phyloP scores from a whole-genome alignment of 768 basidiomycete genomes.

The Heimioporus sp. region DNA sequence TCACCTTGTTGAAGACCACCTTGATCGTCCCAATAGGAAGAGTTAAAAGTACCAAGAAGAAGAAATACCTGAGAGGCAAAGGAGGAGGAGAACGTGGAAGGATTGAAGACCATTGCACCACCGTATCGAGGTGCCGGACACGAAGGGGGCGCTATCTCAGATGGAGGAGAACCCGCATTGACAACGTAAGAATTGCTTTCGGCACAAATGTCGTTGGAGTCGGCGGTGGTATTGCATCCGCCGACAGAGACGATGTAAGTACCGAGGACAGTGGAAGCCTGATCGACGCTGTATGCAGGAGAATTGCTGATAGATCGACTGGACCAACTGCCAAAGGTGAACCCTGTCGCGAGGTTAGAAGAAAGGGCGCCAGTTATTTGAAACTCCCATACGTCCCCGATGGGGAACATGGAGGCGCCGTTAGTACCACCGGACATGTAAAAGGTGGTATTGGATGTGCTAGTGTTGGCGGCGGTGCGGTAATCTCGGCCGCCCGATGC shows the following conservation, averaged over 20 bases:
- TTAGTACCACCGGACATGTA: constrained; percentile 73
- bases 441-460: constrained; percentile 63
- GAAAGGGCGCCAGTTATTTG: constrained; percentile 69
- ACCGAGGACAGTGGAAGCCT: constrained; percentile 58
- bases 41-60: constrained; percentile 65
- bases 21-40: constrained; percentile 64
- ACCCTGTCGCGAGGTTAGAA: constrained; percentile 53
- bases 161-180: constrained; percentile 18
- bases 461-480: constrained; percentile 31
- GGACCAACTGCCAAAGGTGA: constrained; percentile 59
- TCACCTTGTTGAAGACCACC: constrained; percentile 63
- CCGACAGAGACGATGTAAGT: constrained; percentile 54
- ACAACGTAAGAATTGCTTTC: constrained; percentile 57
- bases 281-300: constrained; percentile 35
- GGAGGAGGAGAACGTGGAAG: constrained; percentile 39
- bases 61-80: constrained; percentile 68
- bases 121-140: constrained; percentile 70
- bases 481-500: constrained; percentile 74
- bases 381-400: constrained; percentile 73
- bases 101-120: constrained; percentile 59
- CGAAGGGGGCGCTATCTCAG: constrained; percentile 38
- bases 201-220: constrained; percentile 51
- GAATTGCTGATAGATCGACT: constrained; percentile 39
- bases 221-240: constrained; percentile 53
- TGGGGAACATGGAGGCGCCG: constrained; percentile 39